Evolutionary conservation across 257 asterid genomes (phyloP).

Genomic region (Nicotiana noctiflora): DNA sequence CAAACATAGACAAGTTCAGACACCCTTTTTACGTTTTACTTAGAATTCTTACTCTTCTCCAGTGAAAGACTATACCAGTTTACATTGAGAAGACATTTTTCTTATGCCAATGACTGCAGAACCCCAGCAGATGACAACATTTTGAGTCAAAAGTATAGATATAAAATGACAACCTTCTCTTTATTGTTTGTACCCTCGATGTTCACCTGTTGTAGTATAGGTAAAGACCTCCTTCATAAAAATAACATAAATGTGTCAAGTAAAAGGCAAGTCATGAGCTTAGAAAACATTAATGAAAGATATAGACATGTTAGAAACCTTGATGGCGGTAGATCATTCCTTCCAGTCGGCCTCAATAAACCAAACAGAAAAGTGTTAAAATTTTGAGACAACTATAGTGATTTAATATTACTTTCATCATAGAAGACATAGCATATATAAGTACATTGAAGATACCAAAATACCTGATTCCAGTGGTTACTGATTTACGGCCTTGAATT

Average conservation of each 20-base stretch:
- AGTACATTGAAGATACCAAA: neutral
- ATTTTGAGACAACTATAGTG: neutral
- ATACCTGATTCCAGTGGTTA: constrained; percentile 41
- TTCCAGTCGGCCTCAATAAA: constrained; percentile 43
- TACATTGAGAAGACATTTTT: neutral
- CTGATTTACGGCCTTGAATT: constrained; percentile 34
- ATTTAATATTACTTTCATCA: neutral
- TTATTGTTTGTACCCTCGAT: neutral
- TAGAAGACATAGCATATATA: neutral
- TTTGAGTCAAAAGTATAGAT: constrained; percentile 3
- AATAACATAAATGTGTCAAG: constrained; percentile 20
- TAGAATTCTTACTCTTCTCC: neutral
- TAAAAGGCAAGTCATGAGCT: constrained; percentile 18
- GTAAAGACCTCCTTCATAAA: constrained; percentile 9
- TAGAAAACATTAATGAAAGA: constrained; percentile 6
- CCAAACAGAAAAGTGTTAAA: constrained; percentile 15
- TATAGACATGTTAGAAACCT: constrained; percentile 29
- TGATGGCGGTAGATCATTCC: constrained; percentile 39
- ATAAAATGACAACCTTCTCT: constrained; percentile 13
- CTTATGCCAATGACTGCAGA: neutral
- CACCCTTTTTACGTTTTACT: neutral
- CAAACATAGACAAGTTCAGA: neutral
- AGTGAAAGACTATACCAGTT: neutral
- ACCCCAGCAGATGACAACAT: constrained; percentile 4
- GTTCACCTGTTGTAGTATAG: neutral